A percentile compares a stretch with the other conserved stretches of the same genome.
Conservation (phyloP, 2,329 filamentous ascomycete genomes). For the Talaromyces sp. region DNA sequence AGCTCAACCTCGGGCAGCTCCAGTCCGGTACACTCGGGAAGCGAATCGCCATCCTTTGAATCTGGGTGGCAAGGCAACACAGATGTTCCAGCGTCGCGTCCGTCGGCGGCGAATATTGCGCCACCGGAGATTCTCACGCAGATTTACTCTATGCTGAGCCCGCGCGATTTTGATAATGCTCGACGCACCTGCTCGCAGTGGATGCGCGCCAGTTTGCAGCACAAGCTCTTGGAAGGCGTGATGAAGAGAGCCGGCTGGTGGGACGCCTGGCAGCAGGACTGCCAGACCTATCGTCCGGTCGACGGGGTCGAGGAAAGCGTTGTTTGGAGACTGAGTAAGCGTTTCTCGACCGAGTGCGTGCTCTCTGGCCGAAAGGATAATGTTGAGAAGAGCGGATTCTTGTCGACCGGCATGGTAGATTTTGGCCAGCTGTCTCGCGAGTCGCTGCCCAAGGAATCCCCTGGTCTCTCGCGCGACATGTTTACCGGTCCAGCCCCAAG, state of each 20-base stretch:
- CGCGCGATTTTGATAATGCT: slow-evolving; percentile 54
- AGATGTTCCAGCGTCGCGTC: slow-evolving; percentile 1
- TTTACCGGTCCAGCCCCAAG: slow-evolving; percentile 7
- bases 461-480: slow-evolving; percentile 12
- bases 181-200: slow-evolving; percentile 55
- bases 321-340: slow-evolving; percentile 38
- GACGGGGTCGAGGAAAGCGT: slow-evolving; percentile 32
- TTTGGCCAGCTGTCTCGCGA: slow-evolving; percentile 20
- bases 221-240: slow-evolving; percentile 47
- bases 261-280: slow-evolving; percentile 32
- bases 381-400: slow-evolving; percentile 28
- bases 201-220: slow-evolving; percentile 54
- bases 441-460: slow-evolving; percentile 12
- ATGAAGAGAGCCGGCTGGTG: slow-evolving; percentile 52
- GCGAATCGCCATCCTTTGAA: background rate
- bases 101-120: slow-evolving; percentile 28
- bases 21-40: slow-evolving; percentile 1
- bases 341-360: slow-evolving; percentile 46
- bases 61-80: slow-evolving; percentile 2
- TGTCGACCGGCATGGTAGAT: slow-evolving; percentile 29
- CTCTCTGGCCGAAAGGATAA: slow-evolving; percentile 31
- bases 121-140: slow-evolving; percentile 47
- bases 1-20: slow-evolving; percentile 2
- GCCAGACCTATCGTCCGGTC: slow-evolving; percentile 18
- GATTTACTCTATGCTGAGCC: slow-evolving; percentile 41